Evolutionary conservation across 1,284 basidiomycete species (phyloP), one percentile per base, ranked within the genome.

Genomic region (Leccinum angustisporum): DNA sequence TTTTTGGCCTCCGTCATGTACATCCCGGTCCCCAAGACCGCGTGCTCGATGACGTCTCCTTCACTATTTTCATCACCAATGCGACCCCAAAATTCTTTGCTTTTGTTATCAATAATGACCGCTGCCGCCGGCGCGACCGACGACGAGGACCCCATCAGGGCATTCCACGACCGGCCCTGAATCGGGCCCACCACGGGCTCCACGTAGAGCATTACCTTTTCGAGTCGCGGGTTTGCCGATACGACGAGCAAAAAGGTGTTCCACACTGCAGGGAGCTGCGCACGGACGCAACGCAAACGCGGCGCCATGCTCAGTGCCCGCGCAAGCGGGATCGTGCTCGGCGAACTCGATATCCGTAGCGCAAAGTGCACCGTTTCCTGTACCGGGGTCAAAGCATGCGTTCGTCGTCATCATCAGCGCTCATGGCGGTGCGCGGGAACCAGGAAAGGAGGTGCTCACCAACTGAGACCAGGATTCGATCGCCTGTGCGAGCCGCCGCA

Each of bases 181-280:
- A 56, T 43, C 46, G 63, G 54, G 30, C 68, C 62, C 10, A 48
- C 13, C 25, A 40, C 60, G 11, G 64, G 65, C 56, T 73, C 72
- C 18, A 75, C 71, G 25, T 74, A 74, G 9, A 83, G 71, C 16
- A 79, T 71, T 59, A 84, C 77, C 55, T 76, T 75, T 59, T 82
- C 73, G 40, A 84, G 70, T 4, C 66, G 56, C 0, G 77, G 75
- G 62, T 84, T 84, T 9, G 67, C 46, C 30, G 79, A 78, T n/a
- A 83, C 72, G 40, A 74, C 60, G 57, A 82, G 74, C 59, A 84
- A 73, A 27, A 79, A 65, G 21, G 76, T 72, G 67, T 80, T 85
- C 82, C 83, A 84, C 0, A 82, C 69, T 1, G 76, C 75, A 0
- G 83, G 83, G 2, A 82, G 71, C 50, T 78, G 74, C 0, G 83